Percentiles rank a stretch among this genome's conserved stretches.
Evolutionary conservation across 2,329 filamentous ascomycete species (phyloP).

Genomic region (Monosporascus sp.): DNA sequence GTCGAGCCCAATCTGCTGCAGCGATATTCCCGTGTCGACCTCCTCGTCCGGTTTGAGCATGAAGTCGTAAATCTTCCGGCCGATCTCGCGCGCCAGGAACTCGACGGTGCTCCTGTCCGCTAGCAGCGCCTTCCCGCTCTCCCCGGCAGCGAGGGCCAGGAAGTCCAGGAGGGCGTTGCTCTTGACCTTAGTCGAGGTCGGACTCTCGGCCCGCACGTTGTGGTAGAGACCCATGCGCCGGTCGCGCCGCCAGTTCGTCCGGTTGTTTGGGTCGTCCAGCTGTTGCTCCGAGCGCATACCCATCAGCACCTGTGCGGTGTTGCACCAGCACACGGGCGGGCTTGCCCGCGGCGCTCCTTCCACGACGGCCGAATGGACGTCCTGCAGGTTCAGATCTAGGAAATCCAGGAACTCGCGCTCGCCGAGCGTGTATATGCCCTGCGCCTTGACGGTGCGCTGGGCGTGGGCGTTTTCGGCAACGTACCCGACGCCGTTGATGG

Average conservation of each 20-base stretch:
- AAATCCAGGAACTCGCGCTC: constrained; percentile 21
- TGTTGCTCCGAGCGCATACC: constrained; percentile 17
- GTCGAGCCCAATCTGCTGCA: constrained; percentile 26
- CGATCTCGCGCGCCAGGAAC: constrained; percentile 17
- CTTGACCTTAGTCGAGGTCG: constrained; percentile 5
- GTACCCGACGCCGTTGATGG: constrained; percentile 23
- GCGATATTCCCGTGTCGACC: constrained; percentile 10
- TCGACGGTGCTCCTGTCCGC: constrained; percentile 7
- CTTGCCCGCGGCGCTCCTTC: not conserved
- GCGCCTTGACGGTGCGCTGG: constrained; percentile 16
- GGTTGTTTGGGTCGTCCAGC: constrained; percentile 19
- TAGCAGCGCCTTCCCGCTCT: constrained; percentile 4
- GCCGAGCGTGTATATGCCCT: constrained; percentile 15
- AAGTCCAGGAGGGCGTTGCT: constrained; percentile 17
- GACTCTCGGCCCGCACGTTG: constrained; percentile 11
- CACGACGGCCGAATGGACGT: constrained; percentile 2
- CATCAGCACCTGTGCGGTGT: constrained; percentile 16
- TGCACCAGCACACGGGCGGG: constrained; percentile 7
- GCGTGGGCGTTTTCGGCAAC: constrained; percentile 20
- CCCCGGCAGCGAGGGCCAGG: constrained; percentile 7
- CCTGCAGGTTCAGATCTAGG: constrained; percentile 14
- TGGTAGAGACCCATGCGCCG: constrained; percentile 24
- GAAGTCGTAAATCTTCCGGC: constrained; percentile 18
- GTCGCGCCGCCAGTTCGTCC: constrained; percentile 22
- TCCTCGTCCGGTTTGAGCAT: constrained; percentile 15